Percentiles rank a stretch among this genome's conserved stretches.
These are phyloP conservation scores for Pezicula radicicola DNA, from an alignment of 2,329 filamentous ascomycete species.

Conservation along the genomic window DNA sequence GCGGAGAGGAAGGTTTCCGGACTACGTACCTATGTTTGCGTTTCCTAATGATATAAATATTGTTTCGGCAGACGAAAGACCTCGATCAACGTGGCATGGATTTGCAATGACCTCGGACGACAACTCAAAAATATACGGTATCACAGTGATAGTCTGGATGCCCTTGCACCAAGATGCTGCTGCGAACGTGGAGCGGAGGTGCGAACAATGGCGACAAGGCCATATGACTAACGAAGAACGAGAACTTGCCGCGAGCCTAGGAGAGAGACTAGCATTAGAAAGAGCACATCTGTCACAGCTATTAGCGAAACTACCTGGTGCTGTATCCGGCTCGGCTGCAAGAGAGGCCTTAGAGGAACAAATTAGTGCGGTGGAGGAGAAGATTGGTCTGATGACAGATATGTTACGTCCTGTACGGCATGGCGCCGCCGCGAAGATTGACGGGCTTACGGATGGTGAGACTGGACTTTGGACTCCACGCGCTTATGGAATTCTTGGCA, in stretches of 20 bases:
- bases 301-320: slow-evolving; percentile 75
- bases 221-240: slow-evolving; percentile 90
- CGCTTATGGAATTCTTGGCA: slow-evolving; percentile 87
- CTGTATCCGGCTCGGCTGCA: slow-evolving; percentile 75
- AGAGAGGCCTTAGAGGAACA: slow-evolving; percentile 87
- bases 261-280: slow-evolving; percentile 82
- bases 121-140: slow-evolving; percentile 86
- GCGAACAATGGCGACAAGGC: slow-evolving; percentile 78
- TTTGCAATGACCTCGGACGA: slow-evolving; percentile 97
- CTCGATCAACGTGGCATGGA: slow-evolving; percentile 96
- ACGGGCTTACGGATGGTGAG: slow-evolving; percentile 91
- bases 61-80: slow-evolving; percentile 89
- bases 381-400: slow-evolving; percentile 95
- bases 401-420: slow-evolving; percentile 89
- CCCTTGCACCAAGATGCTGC: slow-evolving; percentile 79
- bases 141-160: slow-evolving; percentile 90
- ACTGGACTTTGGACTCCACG: slow-evolving; percentile 94
- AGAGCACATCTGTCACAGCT: slow-evolving; percentile 87
- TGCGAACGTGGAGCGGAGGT: slow-evolving; percentile 78
- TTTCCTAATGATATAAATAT: slow-evolving; percentile 98
- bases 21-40: slow-evolving; percentile 99
- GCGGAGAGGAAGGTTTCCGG: slow-evolving; percentile 82
- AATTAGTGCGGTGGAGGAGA: slow-evolving; percentile 94
- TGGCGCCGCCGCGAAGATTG: slow-evolving; percentile 93
- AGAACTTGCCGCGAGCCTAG: slow-evolving; percentile 87